These are phyloP conservation scores for Flaveria floridana DNA, from an alignment of 140 eudicot species.

Conservation along the genomic window DNA sequence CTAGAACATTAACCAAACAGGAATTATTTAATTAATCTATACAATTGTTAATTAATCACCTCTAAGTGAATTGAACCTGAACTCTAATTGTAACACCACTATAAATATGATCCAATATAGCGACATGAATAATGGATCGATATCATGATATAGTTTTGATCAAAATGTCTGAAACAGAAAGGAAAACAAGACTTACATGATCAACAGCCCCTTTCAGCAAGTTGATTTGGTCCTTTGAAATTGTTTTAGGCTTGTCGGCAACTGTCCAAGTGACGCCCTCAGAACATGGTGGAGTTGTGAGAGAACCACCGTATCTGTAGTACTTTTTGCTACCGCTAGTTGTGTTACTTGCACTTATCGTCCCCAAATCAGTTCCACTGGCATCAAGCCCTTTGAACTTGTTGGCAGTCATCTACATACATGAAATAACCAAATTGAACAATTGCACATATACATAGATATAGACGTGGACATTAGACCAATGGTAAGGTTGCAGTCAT, in stretches of 20 bases:
- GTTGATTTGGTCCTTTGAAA: constrained; percentile 48
- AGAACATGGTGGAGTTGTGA: constrained; percentile 55
- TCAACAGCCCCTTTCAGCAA: constrained; percentile 42
- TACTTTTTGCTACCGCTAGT: constrained; percentile 26
- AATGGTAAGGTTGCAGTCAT: no score
- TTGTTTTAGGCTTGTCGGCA: constrained; percentile 35
- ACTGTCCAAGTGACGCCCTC: constrained; percentile 53
- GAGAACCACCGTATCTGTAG: constrained; percentile 50
- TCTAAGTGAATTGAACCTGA: background rate
- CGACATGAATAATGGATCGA: no score
- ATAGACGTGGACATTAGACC: no score
- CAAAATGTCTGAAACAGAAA: background rate
- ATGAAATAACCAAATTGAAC: no score
- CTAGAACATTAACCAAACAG: constrained; percentile 26
- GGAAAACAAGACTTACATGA: constrained; percentile 40
- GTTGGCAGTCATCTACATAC: background rate
- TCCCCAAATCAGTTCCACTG: constrained; percentile 30
- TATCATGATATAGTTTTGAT: background rate
- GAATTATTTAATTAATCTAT: background rate
- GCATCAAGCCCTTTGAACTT: constrained; percentile 25
- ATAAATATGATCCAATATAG: no score
- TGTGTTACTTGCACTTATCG: constrained; percentile 28
- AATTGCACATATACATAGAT: no score
- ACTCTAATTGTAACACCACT: background rate
- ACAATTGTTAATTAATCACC: background rate